Base-by-base conservation (phyloP, 306 rosid genomes). In the Nissolia schottii region DNA sequence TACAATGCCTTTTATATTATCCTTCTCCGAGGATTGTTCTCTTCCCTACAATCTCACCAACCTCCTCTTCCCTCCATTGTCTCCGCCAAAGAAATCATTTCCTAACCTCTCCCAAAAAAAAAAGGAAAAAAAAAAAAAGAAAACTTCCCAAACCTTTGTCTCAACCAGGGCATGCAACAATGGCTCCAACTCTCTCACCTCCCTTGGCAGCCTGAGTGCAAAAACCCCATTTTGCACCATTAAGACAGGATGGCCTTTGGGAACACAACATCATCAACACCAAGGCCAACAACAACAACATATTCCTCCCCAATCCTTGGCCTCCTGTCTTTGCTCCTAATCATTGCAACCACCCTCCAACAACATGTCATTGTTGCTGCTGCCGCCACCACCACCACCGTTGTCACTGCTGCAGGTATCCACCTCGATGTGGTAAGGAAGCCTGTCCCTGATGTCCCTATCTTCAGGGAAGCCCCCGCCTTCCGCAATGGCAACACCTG, bases 191-290 rank as follows among this genome's bases (percentile, higher is more conserved):
- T 79, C 84, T 71, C 63, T 77, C 76, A 51, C 81, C 88, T 48
- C 74, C 70, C 31, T 60, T 46, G 24, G 38, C 66, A 20, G 62
- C 46, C 77, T 77, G 59, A 80, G 37, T 27, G 3, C 15, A 9
- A n/a, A 7, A 7, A 38, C 45, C 38, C 75, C 62, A 15, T 81
- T 56, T 40, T 31, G 57, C 64, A 11, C 61, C 84, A 31, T 45
- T 24, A 48, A 19, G 67, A 80, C 94, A 85, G 94, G 90, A 92
- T 90, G 98, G 98, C 95, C 88, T 41, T 68, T 38, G 70, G 74
- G 59, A 80, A 22, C 5, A 49, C 13, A 49, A 43, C 46, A 53
- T n/a, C 59, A 53, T 1, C 31, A 22, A 1, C 43, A 11, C 0
- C 51, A 45, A 0, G 10, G 5, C 11, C 40, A 34, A 0, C 46